These are phyloP conservation scores for Vanrija humicola DNA, from an alignment of 1,284 basidiomycete genomes.

Conservation along the genomic window DNA sequence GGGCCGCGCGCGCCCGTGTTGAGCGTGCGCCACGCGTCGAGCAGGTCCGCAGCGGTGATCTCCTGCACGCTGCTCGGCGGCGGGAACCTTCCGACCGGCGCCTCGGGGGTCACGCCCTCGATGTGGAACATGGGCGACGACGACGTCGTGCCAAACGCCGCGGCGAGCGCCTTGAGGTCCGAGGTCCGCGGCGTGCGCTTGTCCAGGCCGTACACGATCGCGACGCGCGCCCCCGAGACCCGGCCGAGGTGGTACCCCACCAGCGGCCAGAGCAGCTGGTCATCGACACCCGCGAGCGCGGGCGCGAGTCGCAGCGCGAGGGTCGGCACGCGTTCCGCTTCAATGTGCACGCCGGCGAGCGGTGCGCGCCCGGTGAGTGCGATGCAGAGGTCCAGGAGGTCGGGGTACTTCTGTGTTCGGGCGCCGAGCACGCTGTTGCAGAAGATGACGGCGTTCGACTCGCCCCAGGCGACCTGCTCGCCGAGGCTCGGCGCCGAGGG, in stretches of 20 bases:
- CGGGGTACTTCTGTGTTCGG: slow-evolving; percentile 13
- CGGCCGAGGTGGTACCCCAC: slow-evolving; percentile 8
- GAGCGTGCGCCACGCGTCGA: slow-evolving; percentile 4
- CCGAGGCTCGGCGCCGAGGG: neutral
- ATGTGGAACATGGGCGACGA: slow-evolving; percentile 14
- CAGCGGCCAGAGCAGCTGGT: slow-evolving; percentile 2
- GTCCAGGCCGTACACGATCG: slow-evolving; percentile 8
- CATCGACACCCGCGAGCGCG: neutral
- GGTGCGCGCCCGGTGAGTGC: slow-evolving; percentile 13
- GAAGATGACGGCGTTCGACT: slow-evolving; percentile 12
- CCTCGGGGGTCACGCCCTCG: slow-evolving; percentile 10
- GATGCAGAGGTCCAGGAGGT: slow-evolving; percentile 13
- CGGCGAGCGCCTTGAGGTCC: slow-evolving; percentile 15
- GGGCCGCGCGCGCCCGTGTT: slow-evolving; percentile 1
- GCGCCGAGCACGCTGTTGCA: slow-evolving; percentile 12
- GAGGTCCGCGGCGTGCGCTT: neutral
- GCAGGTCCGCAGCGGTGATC: neutral
- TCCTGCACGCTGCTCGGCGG: neutral
- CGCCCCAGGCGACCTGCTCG: slow-evolving; percentile 6
- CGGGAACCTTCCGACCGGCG: neutral
- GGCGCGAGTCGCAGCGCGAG: neutral
- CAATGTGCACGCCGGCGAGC: slow-evolving; percentile 1
- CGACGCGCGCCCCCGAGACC: neutral
- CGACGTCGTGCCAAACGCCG: slow-evolving; percentile 10
- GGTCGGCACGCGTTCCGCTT: neutral